Evolutionary conservation across 2,329 filamentous ascomycete species (phyloP).

Genomic region (Sporothrix protearum): DNA sequence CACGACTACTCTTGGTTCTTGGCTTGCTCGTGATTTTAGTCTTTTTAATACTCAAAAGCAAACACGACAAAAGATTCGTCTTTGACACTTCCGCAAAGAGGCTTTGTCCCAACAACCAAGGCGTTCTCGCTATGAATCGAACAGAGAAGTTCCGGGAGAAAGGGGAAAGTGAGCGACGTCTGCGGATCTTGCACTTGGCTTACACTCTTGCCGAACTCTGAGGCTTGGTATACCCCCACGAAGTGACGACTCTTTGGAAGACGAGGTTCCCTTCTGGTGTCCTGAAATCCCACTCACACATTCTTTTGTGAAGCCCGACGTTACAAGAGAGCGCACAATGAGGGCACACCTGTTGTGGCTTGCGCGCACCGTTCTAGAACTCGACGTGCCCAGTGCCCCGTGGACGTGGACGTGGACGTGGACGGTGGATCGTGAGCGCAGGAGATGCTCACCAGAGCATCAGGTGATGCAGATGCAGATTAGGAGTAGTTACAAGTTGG

Average conservation of each 20-base stretch:
- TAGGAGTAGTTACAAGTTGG: background rate
- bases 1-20: background rate
- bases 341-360: background rate
- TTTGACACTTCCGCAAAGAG: background rate
- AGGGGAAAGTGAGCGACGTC: background rate
- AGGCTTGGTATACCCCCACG: slow-evolving; percentile 4
- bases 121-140: background rate
- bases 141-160: background rate
- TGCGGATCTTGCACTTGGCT: background rate
- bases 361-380: background rate
- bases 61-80: background rate
- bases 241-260: background rate
- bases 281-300: background rate
- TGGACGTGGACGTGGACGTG: too few species aligned
- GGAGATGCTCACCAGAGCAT: background rate
- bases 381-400: background rate
- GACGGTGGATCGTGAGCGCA: background rate
- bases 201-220: slow-evolving; percentile 12
- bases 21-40: background rate
- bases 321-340: background rate
- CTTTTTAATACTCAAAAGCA: background rate
- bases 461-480: background rate
- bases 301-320: background rate
- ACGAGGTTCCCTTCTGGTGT: background rate
- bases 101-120: background rate